Conservation (phyloP, 192 early-diverging fungal genomes). For the Coemansia sp. region DNA sequence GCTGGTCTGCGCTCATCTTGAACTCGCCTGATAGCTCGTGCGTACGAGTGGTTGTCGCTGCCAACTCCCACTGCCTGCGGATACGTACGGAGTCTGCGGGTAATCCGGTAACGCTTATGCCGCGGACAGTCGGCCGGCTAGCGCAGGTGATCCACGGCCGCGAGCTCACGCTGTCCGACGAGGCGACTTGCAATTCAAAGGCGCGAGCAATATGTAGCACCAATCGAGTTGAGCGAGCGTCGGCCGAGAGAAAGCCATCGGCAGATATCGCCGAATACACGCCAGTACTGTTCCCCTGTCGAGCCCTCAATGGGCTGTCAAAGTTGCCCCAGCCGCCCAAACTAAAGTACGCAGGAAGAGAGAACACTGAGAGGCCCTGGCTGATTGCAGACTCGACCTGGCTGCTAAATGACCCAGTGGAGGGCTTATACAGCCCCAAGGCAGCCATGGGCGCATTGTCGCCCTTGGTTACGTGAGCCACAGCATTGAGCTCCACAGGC, state of each 20-base stretch:
- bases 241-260: conserved; percentile 27
- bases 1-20: neutral
- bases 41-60: neutral
- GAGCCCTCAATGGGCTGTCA: conserved; percentile 8
- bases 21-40: neutral
- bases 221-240: conserved; percentile 23
- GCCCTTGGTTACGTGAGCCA: conserved; percentile 20
- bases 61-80: conserved; percentile 42
- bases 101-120: conserved; percentile 14
- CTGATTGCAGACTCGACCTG: conserved; percentile 47
- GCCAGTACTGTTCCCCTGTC: neutral
- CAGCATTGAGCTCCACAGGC: conserved; percentile 17
- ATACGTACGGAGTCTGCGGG: conserved; percentile 16
- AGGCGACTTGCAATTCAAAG: conserved; percentile 25
- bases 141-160: conserved; percentile 44
- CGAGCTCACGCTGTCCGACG: conserved; percentile 30
- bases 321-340: conserved; percentile 25
- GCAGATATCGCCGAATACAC: conserved; percentile 13
- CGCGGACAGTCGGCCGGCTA: conserved; percentile 25
- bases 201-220: conserved; percentile 34
- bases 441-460: conserved; percentile 47
- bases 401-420: conserved; percentile 7
- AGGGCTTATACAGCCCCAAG: conserved; percentile 19
- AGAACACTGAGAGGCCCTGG: conserved; percentile 44
- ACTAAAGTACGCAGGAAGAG: conserved; percentile 31